A percentile compares a stretch with the other conserved stretches of the same genome.
Conservation (phyloP, 176 grass and related monocot genomes). For the Carex pumila region DNA sequence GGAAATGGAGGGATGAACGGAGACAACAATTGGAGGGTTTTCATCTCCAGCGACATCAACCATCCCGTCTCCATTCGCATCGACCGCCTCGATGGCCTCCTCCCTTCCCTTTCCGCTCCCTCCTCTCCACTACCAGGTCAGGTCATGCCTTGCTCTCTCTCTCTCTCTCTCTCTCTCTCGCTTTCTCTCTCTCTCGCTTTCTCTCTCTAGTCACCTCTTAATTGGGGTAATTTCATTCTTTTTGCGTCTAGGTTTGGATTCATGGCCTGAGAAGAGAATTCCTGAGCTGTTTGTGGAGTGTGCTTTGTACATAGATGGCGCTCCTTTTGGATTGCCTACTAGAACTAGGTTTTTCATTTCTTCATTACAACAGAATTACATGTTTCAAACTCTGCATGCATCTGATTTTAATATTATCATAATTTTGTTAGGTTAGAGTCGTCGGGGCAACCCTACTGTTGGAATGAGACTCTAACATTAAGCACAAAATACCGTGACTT, state of each 20-base stretch:
- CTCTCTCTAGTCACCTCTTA: too few species aligned
- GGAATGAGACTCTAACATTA: conserved; percentile 81
- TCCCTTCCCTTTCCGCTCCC: conserved; percentile 30
- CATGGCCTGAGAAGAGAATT: conserved; percentile 8
- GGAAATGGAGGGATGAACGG: background rate
- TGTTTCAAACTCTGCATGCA: too few species aligned
- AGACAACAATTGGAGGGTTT: conserved; percentile 51
- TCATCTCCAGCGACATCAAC: conserved; percentile 90
- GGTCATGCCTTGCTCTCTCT: too few species aligned
- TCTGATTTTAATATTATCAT: too few species aligned
- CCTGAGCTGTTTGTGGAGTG: conserved; percentile 84
- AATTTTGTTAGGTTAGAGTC: conserved; percentile 48
- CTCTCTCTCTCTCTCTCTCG: too few species aligned
- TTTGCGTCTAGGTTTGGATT: background rate
- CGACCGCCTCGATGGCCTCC: conserved; percentile 32
- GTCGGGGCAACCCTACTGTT: conserved; percentile 54
- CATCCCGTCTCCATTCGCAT: conserved; percentile 72
- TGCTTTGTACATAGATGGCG: conserved; percentile 60
- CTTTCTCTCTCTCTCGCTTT: too few species aligned
- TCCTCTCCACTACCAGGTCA: background rate
- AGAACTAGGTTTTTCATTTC: conserved; percentile 48
- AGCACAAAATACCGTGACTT: conserved; percentile 88
- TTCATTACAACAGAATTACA: background rate
- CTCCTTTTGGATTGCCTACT: conserved; percentile 67
- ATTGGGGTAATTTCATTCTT: too few species aligned